Conservation (phyloP, 2,329 filamentous ascomycete genomes). For the Metarhizium rileyi region DNA sequence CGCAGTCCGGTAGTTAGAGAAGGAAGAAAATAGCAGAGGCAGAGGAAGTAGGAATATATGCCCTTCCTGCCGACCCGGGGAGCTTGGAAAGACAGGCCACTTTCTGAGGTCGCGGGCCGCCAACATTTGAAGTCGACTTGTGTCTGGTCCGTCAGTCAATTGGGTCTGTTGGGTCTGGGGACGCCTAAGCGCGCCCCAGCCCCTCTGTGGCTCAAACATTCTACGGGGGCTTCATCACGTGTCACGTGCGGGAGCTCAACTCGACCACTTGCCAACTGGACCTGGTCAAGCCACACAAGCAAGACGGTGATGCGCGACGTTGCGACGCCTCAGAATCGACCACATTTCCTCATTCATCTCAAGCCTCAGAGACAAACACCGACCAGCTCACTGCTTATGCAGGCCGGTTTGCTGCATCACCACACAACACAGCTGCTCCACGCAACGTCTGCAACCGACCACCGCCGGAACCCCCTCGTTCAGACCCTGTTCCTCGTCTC, state of each 20-base stretch:
- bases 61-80: no score
- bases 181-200: no score
- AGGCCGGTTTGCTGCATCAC: background rate
- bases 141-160: no score
- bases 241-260: no score
- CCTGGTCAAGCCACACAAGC: slow-evolving; percentile 1
- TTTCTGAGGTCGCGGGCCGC: background rate
- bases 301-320: slow-evolving; percentile 19
- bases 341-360: slow-evolving; percentile 26
- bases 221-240: no score
- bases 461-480: no score
- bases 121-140: no score
- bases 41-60: background rate
- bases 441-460: background rate
- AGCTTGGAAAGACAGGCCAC: background rate
- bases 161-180: no score
- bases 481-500: no score
- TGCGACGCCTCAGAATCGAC: slow-evolving; percentile 17
- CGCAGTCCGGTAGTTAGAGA: background rate
- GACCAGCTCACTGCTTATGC: background rate
- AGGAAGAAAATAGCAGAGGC: background rate
- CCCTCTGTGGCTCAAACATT: no score
- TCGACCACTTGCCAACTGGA: no score
- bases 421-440: background rate
- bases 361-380: slow-evolving; percentile 9